phyloP scores from a whole-genome alignment of 78 protist species.

The Blattamonas nauphoetae region DNA sequence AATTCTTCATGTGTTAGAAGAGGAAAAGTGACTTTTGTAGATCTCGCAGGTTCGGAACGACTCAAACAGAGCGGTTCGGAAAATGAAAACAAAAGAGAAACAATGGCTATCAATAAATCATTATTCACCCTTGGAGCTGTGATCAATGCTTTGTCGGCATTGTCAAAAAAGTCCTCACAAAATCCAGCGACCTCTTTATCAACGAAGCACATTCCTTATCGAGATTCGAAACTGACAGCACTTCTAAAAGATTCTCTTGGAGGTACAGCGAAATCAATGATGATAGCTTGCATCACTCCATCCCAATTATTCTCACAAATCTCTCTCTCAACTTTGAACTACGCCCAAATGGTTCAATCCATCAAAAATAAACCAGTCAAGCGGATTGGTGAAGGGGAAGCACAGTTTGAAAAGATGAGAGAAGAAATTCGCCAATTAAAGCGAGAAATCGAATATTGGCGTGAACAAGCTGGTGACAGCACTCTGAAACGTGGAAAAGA shows the following conservation, averaged over 20 bases:
- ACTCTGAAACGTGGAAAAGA: too few species aligned
- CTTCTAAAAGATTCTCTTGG: constrained; percentile 1
- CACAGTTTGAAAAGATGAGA: background rate
- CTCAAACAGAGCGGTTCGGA: background rate
- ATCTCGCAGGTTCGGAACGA: constrained; percentile 41
- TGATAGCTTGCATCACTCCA: constrained; percentile 2
- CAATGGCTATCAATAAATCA: constrained; percentile 30
- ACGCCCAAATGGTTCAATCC: background rate
- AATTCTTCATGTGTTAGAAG: background rate
- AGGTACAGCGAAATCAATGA: background rate
- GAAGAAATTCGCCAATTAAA: background rate
- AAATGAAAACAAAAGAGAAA: constrained; percentile 21
- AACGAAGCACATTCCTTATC: background rate
- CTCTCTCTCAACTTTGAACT: background rate
- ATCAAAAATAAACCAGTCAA: background rate
- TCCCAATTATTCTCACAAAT: background rate
- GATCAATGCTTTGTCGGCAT: background rate
- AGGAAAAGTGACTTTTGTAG: constrained; percentile 38
- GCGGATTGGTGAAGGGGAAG: background rate
- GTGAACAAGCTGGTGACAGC: too few species aligned
- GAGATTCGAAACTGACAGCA: constrained; percentile 4
- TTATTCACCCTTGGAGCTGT: constrained; percentile 30
- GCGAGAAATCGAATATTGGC: constrained; percentile 1
- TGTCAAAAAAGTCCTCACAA: too few species aligned
- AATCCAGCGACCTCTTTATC: too few species aligned